These are phyloP conservation scores for Penicillium maclennaniae DNA, from an alignment of 495 filamentous ascomycete genomes.

Conservation along the genomic window DNA sequence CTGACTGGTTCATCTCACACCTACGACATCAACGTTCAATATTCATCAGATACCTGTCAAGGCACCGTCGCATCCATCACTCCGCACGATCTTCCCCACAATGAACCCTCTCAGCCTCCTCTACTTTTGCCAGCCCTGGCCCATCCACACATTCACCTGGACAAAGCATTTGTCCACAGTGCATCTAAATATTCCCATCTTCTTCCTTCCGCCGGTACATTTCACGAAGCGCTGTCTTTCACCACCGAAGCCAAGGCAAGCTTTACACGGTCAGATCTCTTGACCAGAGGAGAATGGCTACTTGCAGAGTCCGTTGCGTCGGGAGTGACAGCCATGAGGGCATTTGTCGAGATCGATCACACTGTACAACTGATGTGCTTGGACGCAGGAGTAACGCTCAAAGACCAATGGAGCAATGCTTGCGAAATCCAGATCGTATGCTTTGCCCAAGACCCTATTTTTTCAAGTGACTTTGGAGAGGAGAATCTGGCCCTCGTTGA, in stretches of 20 bases:
- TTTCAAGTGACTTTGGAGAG: constrained; percentile 49
- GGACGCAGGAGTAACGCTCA: constrained; percentile 54
- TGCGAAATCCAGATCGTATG: constrained; percentile 67
- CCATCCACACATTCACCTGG: constrained; percentile 74
- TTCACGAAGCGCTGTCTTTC: constrained; percentile 61
- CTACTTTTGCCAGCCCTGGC: constrained; percentile 54
- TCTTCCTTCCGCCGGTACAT: constrained; percentile 55
- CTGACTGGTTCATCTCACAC: constrained; percentile 33
- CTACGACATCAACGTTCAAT: constrained; percentile 43
- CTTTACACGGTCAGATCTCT: constrained; percentile 57
- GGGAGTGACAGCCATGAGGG: constrained; percentile 68
- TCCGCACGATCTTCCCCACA: constrained; percentile 20
- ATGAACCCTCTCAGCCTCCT: constrained; percentile 9
- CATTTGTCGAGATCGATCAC: constrained; percentile 71
- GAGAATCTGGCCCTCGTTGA: constrained; percentile 46
- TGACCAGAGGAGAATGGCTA: constrained; percentile 59
- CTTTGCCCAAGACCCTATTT: constrained; percentile 70
- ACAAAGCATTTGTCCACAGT: constrained; percentile 67
- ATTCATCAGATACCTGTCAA: constrained; percentile 8
- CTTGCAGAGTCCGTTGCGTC: constrained; percentile 61
- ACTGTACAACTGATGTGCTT: constrained; percentile 57
- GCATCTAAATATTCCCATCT: constrained; percentile 56
- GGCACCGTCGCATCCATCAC: constrained; percentile 41
- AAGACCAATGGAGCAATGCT: constrained; percentile 48
- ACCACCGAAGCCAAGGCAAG: constrained; percentile 59